A percentile compares a stretch with the other conserved stretches of the same genome.
These are phyloP conservation scores for Amylocystis lapponica DNA, from an alignment of 768 basidiomycete species.

Conservation along the genomic window DNA sequence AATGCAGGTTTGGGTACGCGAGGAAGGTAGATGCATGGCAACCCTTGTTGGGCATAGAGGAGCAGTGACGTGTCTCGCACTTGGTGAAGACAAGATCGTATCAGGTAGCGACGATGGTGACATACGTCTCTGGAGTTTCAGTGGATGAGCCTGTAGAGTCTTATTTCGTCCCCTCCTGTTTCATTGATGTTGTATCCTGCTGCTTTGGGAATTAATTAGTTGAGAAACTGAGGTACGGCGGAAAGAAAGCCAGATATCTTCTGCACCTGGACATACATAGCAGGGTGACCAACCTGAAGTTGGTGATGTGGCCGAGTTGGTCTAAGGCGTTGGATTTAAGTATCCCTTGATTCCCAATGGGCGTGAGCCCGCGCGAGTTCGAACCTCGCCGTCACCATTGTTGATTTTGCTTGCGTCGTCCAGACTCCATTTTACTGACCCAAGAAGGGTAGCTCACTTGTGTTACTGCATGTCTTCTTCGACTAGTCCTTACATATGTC, in stretches of 20 bases:
- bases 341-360: constrained; percentile 68
- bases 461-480: too few relatives aligned
- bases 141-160: too few relatives aligned
- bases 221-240: neutral
- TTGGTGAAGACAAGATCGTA: constrained; percentile 93
- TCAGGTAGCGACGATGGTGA: constrained; percentile 95
- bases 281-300: neutral
- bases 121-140: constrained; percentile 68
- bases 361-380: constrained; percentile 83
- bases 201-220: neutral
- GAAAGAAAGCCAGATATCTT: neutral
- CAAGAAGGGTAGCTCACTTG: too few relatives aligned
- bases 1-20: constrained; percentile 84
- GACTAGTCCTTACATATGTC: too few relatives aligned
- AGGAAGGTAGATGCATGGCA: constrained; percentile 79
- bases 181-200: neutral
- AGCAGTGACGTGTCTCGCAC: constrained; percentile 84
- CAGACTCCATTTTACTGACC: neutral
- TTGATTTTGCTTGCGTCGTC: constrained; percentile 7
- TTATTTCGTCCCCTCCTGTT: too few relatives aligned
- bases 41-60: constrained; percentile 93
- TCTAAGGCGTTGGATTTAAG: constrained; percentile 93
- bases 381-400: constrained; percentile 81
- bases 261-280: neutral
- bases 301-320: constrained; percentile 80